Evolutionary conservation across 331 rosid genomes (phyloP), one percentile per base, ranked within the genome.

Genomic region (Ulmus americana): DNA sequence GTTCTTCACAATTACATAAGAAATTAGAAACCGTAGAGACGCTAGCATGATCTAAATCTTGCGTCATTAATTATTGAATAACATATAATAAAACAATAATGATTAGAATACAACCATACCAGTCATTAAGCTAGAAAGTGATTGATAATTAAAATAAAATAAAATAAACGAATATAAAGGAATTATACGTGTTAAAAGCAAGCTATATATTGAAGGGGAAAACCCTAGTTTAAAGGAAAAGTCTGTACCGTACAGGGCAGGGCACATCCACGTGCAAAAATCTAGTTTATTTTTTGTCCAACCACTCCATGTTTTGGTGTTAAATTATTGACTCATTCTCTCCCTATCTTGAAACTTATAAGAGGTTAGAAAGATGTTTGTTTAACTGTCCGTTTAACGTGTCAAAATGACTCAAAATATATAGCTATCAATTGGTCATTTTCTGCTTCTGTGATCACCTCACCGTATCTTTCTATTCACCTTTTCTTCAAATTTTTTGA

Each of bases 11-110:
- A 28, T 28, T 3, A 28, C 35, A 28, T 28, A 28, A 28, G 3
- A 3, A 45, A 9, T 45, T 8, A 0, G 40, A 8, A 44, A 44
- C 62, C 22, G 5, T 2, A 6, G 0, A 11, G 3, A 47, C 67
- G 67, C 35, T 63, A 28, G 11, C 45, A 63, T 63, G 67, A 63
- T 35, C 55, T 47, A 13, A 22, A 46, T 22, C 43, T 63, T 28
- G 55, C 67, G 35, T 47, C 67, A 63, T 1, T 13, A 14, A 2
- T 40, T 40, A 13, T 40, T n/a, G 12, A 40, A n/a, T 42, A 16
- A 13, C 7, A 5, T 3, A 47, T 28, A 10, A 0, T 6, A 18
- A 18, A 61, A 41, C 0, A 28, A 46, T 20, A 7, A 28, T 18
- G 0, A 14, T 9, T 28, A 28, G 35, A 28, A 28, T 2, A 28